Percentiles rank a stretch among this genome's conserved stretches.
Evolutionary conservation across 2,329 filamentous ascomycete species (phyloP).

Genomic region (Apiospora marii): DNA sequence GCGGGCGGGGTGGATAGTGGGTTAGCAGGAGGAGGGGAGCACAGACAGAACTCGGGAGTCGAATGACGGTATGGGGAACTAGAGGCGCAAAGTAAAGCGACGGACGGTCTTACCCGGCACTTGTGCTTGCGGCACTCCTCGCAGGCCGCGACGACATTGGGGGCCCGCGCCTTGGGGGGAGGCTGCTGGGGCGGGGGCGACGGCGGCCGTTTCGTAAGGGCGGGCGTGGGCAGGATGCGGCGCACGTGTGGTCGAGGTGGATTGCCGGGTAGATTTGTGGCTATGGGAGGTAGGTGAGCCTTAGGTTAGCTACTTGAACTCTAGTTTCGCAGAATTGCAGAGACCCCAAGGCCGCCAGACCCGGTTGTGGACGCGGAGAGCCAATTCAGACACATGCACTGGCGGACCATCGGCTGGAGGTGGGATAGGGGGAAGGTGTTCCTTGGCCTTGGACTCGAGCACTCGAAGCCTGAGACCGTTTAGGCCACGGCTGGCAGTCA

Average conservation of each 20-base stretch:
- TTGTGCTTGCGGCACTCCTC: slow-evolving; percentile 43
- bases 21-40: neutral
- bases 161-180: neutral
- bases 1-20: neutral
- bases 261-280: neutral
- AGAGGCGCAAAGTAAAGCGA: neutral
- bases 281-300: neutral
- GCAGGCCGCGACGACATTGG: slow-evolving; percentile 36
- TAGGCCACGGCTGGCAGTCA: neutral
- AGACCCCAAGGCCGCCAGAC: neutral
- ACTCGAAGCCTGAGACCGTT: neutral
- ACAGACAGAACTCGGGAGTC: too few relatives aligned
- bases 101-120: slow-evolving; percentile 38
- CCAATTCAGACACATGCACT: neutral
- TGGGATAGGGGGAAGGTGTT: too few relatives aligned
- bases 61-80: too few relatives aligned
- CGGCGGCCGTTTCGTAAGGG: neutral
- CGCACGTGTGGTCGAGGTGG: neutral
- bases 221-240: neutral
- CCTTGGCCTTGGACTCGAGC: too few relatives aligned
- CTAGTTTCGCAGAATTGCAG: neutral
- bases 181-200: slow-evolving; percentile 2
- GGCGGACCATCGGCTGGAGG: neutral
- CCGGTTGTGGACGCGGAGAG: neutral
- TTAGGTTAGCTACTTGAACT: neutral